Evolutionary conservation across 441 rosid species (phyloP).

Genomic region (Populus hybrid): DNA sequence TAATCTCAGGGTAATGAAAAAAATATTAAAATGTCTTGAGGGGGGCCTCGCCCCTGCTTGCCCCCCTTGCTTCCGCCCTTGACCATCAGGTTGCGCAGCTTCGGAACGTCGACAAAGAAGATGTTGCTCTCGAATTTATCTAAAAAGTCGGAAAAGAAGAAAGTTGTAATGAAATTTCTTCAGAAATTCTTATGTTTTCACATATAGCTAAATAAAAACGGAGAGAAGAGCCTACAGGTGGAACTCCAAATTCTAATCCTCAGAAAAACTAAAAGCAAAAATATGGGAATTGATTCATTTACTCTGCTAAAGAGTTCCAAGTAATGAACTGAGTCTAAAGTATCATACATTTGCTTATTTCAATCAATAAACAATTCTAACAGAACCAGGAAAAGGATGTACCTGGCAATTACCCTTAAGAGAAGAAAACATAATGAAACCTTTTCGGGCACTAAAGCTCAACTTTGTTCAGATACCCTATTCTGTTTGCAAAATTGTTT

Average conservation of each 20-base stretch:
- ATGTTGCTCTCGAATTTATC: conserved; percentile 48
- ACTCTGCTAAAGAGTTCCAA: background rate
- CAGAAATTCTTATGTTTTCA: background rate
- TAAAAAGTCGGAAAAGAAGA: conserved; percentile 23
- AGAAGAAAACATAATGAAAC: too few relatives aligned
- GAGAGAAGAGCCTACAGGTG: background rate
- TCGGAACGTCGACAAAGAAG: conserved; percentile 58
- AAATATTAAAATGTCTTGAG: too few relatives aligned
- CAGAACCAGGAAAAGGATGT: too few relatives aligned
- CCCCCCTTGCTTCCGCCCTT: background rate
- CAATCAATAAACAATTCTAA: background rate
- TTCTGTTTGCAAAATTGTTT: background rate
- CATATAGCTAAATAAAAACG: background rate
- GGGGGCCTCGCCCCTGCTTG: too few relatives aligned
- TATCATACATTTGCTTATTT: background rate
- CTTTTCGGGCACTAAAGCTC: too few relatives aligned
- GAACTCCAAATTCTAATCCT: background rate
- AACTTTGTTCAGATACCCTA: background rate
- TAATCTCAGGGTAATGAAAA: too few relatives aligned
- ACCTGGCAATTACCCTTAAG: too few relatives aligned
- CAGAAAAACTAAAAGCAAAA: too few relatives aligned
- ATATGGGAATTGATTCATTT: too few relatives aligned
- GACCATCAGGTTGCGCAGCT: conserved; percentile 31
- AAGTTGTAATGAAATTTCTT: background rate
- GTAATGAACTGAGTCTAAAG: background rate